Evolutionary conservation across 352 stramenopile species (phyloP), one percentile per base, ranked within the genome.

Genomic region (Peronospora farinosa): DNA sequence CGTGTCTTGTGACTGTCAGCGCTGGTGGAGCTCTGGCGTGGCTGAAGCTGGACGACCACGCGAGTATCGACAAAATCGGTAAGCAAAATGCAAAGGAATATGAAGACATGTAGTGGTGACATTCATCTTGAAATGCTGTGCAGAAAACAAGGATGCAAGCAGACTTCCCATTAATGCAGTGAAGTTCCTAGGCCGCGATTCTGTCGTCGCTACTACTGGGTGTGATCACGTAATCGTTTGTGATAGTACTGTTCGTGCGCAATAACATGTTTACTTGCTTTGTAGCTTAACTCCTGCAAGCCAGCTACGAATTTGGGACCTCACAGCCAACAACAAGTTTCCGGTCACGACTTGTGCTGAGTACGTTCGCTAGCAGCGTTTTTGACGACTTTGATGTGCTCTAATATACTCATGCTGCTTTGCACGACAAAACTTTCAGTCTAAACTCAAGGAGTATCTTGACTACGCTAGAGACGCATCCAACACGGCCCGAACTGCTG

Each of bases 281-380:
- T n/a, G 3, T 27, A 86, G 75, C 11, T 68, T 73, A 16, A 62
- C 63, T 2, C 78, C 78, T 16, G 71, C 71, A 30, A 74, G 64
- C 27, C 78, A 89, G 25, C 60, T 92, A 54, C 74, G 79, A 33
- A 51, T 92, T n/a, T 92, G 81, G 81, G 81, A 92, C 36, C 59
- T 85, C 41, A 58, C 56, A 27, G 57, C 62, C 13, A 88, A 79
- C 57, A 65, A 71, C 33, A 47, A 71, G 31, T 86, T 72, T 42
- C 78, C 78, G 28, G 65, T 88, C 38, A 61, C 69, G 40, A 66
- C 47, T 0, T 71, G 69, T 12, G 58, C 63, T 16, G 76, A 86
- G 76, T 92, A 75, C 46, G 78, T 69, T 48, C 21, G 6, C 15
- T 27, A 16, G 10, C 15, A 31, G 28, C 11, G 8, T 44, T 28